A percentile compares a stretch with the other conserved stretches of the same genome.
phyloP scores from a whole-genome alignment of 2,329 filamentous ascomycete species.

The Mariannaea elegans region DNA sequence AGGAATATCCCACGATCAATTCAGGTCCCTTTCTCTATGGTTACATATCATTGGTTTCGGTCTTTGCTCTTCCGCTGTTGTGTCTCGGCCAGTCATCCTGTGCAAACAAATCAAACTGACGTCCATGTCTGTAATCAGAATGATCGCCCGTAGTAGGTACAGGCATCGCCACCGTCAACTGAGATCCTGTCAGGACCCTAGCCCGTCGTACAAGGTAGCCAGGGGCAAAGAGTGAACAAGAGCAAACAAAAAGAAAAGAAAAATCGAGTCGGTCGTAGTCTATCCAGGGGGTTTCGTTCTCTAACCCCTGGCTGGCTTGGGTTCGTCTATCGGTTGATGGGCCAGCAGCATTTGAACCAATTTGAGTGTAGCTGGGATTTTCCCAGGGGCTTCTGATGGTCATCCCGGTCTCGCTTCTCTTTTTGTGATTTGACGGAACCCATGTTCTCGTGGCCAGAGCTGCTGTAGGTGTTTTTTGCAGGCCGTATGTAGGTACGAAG shows the following conservation, averaged over 20 bases:
- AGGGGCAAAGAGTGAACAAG: not conserved
- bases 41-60: too few species aligned
- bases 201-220: not conserved
- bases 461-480: not conserved
- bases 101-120: not conserved
- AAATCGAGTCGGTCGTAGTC: not conserved
- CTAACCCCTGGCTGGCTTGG: not conserved
- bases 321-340: slow-evolving; percentile 21
- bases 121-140: slow-evolving; percentile 1
- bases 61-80: too few species aligned
- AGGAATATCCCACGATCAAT: too few species aligned
- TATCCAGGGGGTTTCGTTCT: not conserved
- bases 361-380: not conserved
- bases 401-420: too few species aligned
- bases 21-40: too few species aligned
- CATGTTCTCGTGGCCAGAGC: not conserved
- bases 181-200: slow-evolving; percentile 4
- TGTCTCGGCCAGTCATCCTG: not conserved
- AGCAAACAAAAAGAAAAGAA: not conserved
- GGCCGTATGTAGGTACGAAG: not conserved
- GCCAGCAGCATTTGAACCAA: slow-evolving; percentile 3
- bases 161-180: slow-evolving; percentile 6
- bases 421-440: too few species aligned
- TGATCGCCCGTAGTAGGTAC: slow-evolving; percentile 14
- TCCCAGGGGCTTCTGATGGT: too few species aligned